These are phyloP conservation scores for Paecilomyces niveus DNA, from an alignment of 2,329 filamentous ascomycete species.

Conservation along the genomic window DNA sequence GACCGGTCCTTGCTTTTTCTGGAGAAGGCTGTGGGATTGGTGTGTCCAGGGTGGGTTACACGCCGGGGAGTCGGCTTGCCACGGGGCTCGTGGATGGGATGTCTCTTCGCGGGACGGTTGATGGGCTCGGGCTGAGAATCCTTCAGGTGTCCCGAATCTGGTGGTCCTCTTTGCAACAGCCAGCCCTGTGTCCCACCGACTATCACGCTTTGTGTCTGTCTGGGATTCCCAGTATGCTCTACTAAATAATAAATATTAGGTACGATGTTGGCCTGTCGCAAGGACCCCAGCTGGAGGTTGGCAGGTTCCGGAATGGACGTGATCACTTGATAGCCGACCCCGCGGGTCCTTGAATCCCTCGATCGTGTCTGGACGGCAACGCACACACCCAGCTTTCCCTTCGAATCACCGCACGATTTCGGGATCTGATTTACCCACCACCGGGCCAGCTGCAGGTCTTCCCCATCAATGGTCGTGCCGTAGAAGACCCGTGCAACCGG, in stretches of 20 bases:
- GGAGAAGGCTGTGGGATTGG: neutral
- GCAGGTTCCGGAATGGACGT: neutral
- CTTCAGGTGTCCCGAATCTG: neutral
- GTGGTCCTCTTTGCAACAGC: neutral
- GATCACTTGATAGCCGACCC: neutral
- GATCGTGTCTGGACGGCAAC: too few relatives aligned
- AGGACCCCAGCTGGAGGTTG: too few relatives aligned
- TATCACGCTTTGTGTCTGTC: too few relatives aligned
- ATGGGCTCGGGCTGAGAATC: neutral
- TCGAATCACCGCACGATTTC: neutral
- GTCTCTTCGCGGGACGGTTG: neutral
- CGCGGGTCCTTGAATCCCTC: too few relatives aligned
- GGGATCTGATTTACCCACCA: neutral
- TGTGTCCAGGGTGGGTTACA: neutral
- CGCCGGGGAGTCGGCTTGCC: neutral
- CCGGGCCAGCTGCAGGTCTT: neutral
- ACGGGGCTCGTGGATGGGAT: neutral
- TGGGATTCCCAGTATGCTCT: too few relatives aligned
- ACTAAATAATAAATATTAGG: too few relatives aligned
- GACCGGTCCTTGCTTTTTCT: too few relatives aligned
- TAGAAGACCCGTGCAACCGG: neutral
- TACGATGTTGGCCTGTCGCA: too few relatives aligned
- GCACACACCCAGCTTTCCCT: neutral
- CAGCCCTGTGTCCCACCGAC: too few relatives aligned
- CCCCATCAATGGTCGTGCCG: neutral